Percentiles rank a stretch among this genome's conserved stretches.
phyloP scores from a whole-genome alignment of 768 basidiomycete species.

The Porphyrellus cyaneotinctus region DNA sequence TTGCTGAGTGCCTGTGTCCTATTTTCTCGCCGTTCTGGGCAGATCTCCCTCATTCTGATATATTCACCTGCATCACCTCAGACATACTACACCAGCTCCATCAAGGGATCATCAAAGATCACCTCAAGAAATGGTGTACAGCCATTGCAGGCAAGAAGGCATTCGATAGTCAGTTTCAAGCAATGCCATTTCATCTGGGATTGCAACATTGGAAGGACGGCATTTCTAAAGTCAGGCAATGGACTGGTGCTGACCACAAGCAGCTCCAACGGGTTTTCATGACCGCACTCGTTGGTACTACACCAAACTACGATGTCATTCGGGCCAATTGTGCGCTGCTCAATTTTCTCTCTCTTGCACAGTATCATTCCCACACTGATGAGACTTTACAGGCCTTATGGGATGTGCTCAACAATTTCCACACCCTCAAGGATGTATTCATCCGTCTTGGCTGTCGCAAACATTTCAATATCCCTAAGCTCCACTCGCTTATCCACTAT shows the following conservation, averaged over 20 bases:
- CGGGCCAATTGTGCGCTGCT: neutral
- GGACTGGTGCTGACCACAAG: neutral
- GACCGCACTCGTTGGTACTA: neutral
- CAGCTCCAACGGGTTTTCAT: neutral
- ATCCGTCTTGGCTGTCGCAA: neutral
- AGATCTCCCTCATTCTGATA: neutral
- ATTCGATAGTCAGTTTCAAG: neutral
- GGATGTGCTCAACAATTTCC: neutral
- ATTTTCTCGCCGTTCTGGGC: constrained; percentile 6
- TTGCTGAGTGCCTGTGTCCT: neutral
- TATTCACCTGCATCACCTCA: neutral
- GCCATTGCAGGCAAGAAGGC: neutral
- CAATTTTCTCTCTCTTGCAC: neutral
- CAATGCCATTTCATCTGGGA: neutral
- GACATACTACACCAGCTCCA: constrained; percentile 2
- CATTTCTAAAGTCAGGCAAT: neutral
- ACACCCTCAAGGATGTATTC: neutral
- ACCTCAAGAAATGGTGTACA: too few species aligned
- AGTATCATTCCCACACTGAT: neutral
- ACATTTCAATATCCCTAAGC: neutral
- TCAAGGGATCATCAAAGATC: neutral
- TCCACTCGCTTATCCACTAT: neutral
- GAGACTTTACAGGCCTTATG: neutral
- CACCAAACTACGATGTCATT: neutral
- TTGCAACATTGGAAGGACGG: neutral